Evolutionary conservation across 2,329 filamentous ascomycete species (phyloP).

Genomic region (Xylaria polymorpha): DNA sequence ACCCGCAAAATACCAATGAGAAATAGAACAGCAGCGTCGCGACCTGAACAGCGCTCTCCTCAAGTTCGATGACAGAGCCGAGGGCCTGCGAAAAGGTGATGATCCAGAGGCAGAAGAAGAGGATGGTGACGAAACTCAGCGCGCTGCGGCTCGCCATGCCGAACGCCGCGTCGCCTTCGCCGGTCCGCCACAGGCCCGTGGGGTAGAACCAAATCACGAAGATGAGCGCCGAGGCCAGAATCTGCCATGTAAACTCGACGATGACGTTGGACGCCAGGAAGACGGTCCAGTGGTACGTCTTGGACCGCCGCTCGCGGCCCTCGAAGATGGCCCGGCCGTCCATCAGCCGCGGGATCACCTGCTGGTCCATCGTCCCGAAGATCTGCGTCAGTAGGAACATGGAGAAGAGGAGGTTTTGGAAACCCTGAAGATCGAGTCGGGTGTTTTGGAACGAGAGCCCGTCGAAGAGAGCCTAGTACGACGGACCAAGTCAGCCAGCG

Average conservation of each 20-base stretch:
- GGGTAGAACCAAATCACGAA: conserved; percentile 39
- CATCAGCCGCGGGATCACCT: conserved; percentile 85
- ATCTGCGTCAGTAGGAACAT: conserved; percentile 59
- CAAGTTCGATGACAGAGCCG: conserved; percentile 13
- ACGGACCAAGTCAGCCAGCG: no score
- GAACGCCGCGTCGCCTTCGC: no score
- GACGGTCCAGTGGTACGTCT: conserved; percentile 83
- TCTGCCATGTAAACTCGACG: conserved; percentile 71
- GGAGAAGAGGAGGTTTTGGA: conserved; percentile 69
- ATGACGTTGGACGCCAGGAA: conserved; percentile 84
- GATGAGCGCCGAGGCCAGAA: background rate
- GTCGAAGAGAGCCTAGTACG: conserved; percentile 71
- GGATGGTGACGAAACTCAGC: conserved; percentile 14
- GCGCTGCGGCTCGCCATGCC: background rate
- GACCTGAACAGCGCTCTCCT: conserved; percentile 20
- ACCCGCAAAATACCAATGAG: conserved; percentile 36
- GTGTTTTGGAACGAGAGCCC: conserved; percentile 81
- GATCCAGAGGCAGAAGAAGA: conserved; percentile 16
- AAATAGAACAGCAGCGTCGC: conserved; percentile 27
- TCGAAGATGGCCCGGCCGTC: conserved; percentile 83
- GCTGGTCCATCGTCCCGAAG: conserved; percentile 81
- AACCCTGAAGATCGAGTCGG: conserved; percentile 75
- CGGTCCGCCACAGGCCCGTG: conserved; percentile 7
- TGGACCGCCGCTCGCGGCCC: conserved; percentile 81
- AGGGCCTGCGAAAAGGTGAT: conserved; percentile 28